Percentiles rank a stretch among this genome's conserved stretches.
Evolutionary conservation across 2,329 filamentous ascomycete genomes (phyloP).

Genomic region (Intubia oerlemansii): DNA sequence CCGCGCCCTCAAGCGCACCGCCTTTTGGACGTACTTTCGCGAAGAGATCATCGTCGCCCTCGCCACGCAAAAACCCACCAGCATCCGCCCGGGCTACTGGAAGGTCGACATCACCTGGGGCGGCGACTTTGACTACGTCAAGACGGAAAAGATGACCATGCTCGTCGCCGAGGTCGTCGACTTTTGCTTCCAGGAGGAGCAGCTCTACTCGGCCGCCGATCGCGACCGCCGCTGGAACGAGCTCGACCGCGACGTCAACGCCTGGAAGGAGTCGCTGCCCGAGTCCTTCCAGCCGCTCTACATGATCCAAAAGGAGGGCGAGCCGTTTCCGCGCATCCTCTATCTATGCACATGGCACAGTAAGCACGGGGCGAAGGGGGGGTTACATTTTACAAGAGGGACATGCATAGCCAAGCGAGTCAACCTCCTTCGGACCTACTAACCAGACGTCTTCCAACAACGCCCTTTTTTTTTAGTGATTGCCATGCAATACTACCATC

Average conservation of each 20-base stretch:
- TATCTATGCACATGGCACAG: conserved; percentile 1
- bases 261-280: conserved; percentile 1
- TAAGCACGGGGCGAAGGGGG: no score
- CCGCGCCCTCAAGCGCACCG: conserved; percentile 1
- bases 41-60: conserved; percentile 2
- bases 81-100: neutral
- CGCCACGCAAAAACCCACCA: neutral
- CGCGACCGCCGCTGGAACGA: neutral
- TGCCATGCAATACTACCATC: no score
- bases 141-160: conserved; percentile 2
- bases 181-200: neutral
- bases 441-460: no score
- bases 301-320: neutral
- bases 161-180: conserved; percentile 1
- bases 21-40: conserved; percentile 2
- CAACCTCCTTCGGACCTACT: no score
- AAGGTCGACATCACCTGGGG: conserved; percentile 2
- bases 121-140: conserved; percentile 1
- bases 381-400: no score
- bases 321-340: neutral
- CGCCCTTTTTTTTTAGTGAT: no score
- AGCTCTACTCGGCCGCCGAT: neutral
- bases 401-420: neutral
- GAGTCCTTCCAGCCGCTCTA: conserved; percentile 1
- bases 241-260: neutral